Evolutionary conservation across 805 yeast species (phyloP).

Genomic region (Komagataella mondaviorum): DNA sequence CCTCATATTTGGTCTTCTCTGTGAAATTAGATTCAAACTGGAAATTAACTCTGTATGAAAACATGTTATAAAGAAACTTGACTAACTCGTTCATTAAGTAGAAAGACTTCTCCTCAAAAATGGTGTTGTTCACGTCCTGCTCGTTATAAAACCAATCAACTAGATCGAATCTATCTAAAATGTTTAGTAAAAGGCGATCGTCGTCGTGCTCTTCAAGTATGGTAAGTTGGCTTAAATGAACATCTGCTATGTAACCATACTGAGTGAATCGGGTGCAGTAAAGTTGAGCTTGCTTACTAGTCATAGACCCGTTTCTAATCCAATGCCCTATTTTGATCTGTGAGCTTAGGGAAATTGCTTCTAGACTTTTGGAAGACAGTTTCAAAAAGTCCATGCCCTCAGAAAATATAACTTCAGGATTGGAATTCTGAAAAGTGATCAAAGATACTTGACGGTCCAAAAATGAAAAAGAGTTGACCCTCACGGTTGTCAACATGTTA

Average conservation of each 20-base stretch:
- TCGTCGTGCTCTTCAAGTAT: slow-evolving; percentile 23
- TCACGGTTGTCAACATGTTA: slow-evolving; percentile 22
- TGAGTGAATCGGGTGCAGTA: slow-evolving; percentile 31
- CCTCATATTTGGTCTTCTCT: slow-evolving; percentile 10
- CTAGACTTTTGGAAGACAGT: slow-evolving; percentile 24
- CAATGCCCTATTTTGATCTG: slow-evolving; percentile 57
- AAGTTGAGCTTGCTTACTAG: slow-evolving; percentile 33
- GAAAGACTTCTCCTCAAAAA: slow-evolving; percentile 34
- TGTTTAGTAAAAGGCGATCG: slow-evolving; percentile 19
- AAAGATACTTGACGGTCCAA: slow-evolving; percentile 6
- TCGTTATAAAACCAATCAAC: slow-evolving; percentile 31
- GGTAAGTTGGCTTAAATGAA: slow-evolving; percentile 32
- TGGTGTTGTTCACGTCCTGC: slow-evolving; percentile 18
- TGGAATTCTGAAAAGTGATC: slow-evolving; percentile 3
- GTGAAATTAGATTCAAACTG: slow-evolving; percentile 10
- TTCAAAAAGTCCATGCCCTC: slow-evolving; percentile 1
- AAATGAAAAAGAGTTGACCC: slow-evolving; percentile 12
- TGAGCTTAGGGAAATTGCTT: slow-evolving; percentile 45
- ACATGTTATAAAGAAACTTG: slow-evolving; percentile 27
- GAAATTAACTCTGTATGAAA: slow-evolving; percentile 24
- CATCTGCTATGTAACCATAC: slow-evolving; percentile 25
- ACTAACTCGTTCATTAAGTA: slow-evolving; percentile 29
- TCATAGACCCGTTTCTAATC: slow-evolving; percentile 59
- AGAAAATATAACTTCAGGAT: slow-evolving; percentile 4
- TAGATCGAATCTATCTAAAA: slow-evolving; percentile 46